Evolutionary conservation across 2,329 filamentous ascomycete species (phyloP).

Genomic region (Apiospora malaysiana): DNA sequence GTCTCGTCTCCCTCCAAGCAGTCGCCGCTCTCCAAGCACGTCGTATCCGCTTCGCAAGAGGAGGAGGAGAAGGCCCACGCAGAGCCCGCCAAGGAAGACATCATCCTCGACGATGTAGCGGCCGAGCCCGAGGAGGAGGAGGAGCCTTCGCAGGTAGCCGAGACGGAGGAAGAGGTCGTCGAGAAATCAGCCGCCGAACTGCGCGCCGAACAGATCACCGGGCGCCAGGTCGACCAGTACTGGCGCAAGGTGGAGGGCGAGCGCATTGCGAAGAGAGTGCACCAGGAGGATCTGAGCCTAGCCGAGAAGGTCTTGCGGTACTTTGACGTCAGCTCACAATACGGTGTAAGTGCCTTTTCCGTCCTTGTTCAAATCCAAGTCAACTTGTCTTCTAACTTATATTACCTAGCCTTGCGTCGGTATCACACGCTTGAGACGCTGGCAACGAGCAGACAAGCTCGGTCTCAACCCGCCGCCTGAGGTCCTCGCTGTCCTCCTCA

Average conservation of each 20-base stretch:
- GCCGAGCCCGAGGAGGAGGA: constrained; percentile 29
- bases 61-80: constrained; percentile 35
- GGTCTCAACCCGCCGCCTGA: constrained; percentile 88
- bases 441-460: constrained; percentile 84
- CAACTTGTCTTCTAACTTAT: background rate
- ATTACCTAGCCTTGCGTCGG: constrained; percentile 82
- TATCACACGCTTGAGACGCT: constrained; percentile 79
- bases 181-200: constrained; percentile 59
- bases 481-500: constrained; percentile 83
- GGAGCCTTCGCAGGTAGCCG: constrained; percentile 37
- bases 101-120: constrained; percentile 26
- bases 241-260: constrained; percentile 76
- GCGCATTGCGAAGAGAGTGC: constrained; percentile 72
- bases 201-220: constrained; percentile 68
- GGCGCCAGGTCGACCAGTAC: constrained; percentile 75
- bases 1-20: constrained; percentile 44
- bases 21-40: constrained; percentile 37
- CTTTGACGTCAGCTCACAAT: constrained; percentile 91
- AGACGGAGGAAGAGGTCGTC: constrained; percentile 37
- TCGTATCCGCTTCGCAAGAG: constrained; percentile 29
- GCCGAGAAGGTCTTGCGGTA: constrained; percentile 88
- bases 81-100: constrained; percentile 33
- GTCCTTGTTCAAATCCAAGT: background rate
- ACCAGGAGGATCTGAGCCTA: constrained; percentile 74
- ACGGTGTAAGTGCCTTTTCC: constrained; percentile 72